Conservation (phyloP, 306 rosid genomes). For the Ammopiptanthus mongolicus region DNA sequence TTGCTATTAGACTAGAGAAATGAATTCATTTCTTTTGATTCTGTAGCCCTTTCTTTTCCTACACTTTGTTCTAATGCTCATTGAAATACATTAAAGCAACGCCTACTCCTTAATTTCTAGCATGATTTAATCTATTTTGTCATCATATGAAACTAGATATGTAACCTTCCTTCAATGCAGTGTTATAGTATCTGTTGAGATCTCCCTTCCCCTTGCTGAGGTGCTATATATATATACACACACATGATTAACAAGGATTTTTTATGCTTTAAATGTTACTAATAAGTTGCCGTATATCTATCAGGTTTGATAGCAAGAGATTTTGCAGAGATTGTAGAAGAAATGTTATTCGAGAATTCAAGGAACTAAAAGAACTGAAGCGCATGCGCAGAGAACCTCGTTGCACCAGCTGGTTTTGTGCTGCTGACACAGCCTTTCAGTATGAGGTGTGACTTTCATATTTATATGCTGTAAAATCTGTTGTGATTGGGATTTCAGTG, state of each 20-base stretch:
- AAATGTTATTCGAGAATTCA: slow-evolving; percentile 96
- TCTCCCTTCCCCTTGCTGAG: not conserved
- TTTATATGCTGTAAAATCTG: slow-evolving; percentile 17
- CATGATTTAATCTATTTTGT: slow-evolving; percentile 17
- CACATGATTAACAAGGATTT: not conserved
- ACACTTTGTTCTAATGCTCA: not conserved
- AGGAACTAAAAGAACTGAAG: slow-evolving; percentile 94
- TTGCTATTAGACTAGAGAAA: slow-evolving; percentile 4
- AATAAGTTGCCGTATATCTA: slow-evolving; percentile 26
- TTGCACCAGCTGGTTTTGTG: slow-evolving; percentile 99
- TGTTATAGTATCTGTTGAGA: slow-evolving; percentile 6
- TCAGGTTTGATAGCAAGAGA: slow-evolving; percentile 99
- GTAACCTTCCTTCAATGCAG: not conserved
- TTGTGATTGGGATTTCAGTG: slow-evolving; percentile 24
- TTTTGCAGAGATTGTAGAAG: slow-evolving; percentile 99
- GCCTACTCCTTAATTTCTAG: not conserved
- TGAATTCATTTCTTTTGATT: not conserved
- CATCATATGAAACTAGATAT: not conserved
- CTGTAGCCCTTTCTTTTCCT: not conserved
- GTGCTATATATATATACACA: not conserved
- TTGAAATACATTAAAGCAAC: slow-evolving; percentile 14
- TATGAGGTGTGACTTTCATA: slow-evolving; percentile 74
- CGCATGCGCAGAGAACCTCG: slow-evolving; percentile 91
- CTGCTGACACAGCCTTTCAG: slow-evolving; percentile 87
- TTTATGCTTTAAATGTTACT: slow-evolving; percentile 20